These are phyloP conservation scores for Chalaropsis ovoidea DNA, from an alignment of 2,329 filamentous ascomycete species.

Conservation along the genomic window DNA sequence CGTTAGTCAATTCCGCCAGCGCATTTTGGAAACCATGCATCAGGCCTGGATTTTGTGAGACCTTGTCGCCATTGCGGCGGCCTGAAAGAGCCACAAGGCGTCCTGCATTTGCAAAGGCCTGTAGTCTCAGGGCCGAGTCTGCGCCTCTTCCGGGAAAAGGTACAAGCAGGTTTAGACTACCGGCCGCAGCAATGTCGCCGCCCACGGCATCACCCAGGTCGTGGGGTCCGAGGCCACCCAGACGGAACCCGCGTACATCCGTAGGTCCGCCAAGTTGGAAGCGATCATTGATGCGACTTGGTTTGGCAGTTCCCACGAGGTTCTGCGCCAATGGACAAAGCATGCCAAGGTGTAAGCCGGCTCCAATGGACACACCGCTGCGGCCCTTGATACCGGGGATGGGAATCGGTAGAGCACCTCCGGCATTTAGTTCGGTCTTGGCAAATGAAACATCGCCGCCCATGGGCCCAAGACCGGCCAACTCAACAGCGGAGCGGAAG, in stretches of 20 bases:
- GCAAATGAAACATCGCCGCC: constrained; percentile 87
- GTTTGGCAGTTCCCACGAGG: constrained; percentile 43
- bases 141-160: constrained; percentile 73
- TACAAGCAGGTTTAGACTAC: constrained; percentile 72
- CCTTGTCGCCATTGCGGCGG: constrained; percentile 38
- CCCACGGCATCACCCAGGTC: constrained; percentile 80
- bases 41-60: constrained; percentile 36
- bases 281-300: constrained; percentile 81
- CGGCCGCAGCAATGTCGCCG: constrained; percentile 84
- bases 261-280: constrained; percentile 92
- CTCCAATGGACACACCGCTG: constrained; percentile 73
- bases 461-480: constrained; percentile 79
- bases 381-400: constrained; percentile 58
- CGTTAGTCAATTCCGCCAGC: constrained; percentile 59
- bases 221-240: constrained; percentile 78
- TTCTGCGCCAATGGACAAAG: constrained; percentile 65
- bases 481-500: constrained; percentile 63
- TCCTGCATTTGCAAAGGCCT: constrained; percentile 85
- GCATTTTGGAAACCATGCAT: constrained; percentile 49
- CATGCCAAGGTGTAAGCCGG: constrained; percentile 68
- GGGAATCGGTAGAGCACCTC: constrained; percentile 62
- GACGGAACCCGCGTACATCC: constrained; percentile 85
- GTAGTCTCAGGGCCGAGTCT: constrained; percentile 75
- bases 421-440: constrained; percentile 79
- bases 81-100: constrained; percentile 65